Evolutionary conservation across 116 monocot species (phyloP).

Genomic region (Zostera marina): DNA sequence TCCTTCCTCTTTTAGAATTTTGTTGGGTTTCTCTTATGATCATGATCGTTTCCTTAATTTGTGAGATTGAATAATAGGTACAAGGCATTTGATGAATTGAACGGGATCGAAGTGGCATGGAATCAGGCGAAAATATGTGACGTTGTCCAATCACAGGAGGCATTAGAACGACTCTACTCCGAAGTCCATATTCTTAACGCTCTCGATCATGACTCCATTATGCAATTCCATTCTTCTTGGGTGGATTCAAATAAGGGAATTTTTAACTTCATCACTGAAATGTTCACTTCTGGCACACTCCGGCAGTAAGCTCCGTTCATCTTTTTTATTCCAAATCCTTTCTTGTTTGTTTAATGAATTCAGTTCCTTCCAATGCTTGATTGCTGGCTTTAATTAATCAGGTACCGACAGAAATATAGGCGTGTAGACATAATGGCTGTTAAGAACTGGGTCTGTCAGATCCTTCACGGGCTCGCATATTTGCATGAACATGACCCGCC

Average conservation of each 20-base stretch:
- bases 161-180: slow-evolving; percentile 68
- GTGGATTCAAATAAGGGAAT: slow-evolving; percentile 39
- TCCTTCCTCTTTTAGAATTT: background rate
- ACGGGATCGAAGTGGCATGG: slow-evolving; percentile 90
- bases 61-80: slow-evolving; percentile 18
- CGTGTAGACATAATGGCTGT: slow-evolving; percentile 52
- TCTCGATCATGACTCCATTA: slow-evolving; percentile 65
- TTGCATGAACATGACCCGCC: slow-evolving; percentile 64
- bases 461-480: slow-evolving; percentile 51
- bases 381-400: slow-evolving; percentile 4
- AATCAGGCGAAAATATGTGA: slow-evolving; percentile 72
- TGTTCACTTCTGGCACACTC: slow-evolving; percentile 92
- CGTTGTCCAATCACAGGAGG: slow-evolving; percentile 59
- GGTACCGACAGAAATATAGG: slow-evolving; percentile 52
- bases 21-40: background rate
- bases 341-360: no score
- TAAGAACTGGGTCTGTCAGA: slow-evolving; percentile 61
- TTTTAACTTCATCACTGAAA: slow-evolving; percentile 97
- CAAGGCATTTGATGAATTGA: slow-evolving; percentile 80
- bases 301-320: slow-evolving; percentile 49
- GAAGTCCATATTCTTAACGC: slow-evolving; percentile 86
- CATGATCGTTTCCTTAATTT: background rate
- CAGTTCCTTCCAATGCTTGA: no score
- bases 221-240: slow-evolving; percentile 74
- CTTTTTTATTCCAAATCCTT: no score